Evolutionary conservation across 441 rosid species (phyloP).

Genomic region (Populus trichocarpa): DNA sequence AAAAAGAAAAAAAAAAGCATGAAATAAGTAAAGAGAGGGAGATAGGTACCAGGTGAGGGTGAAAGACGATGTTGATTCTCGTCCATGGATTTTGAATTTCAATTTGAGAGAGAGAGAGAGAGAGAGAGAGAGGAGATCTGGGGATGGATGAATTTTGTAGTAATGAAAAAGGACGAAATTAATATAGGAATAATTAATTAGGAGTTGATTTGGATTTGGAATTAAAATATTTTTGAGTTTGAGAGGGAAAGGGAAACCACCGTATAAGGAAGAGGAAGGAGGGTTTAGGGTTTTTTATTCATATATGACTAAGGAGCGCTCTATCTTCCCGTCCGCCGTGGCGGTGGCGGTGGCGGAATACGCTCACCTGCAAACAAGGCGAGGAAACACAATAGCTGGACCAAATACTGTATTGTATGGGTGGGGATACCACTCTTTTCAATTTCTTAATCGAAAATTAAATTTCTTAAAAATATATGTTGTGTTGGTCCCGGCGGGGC

Average conservation of each 20-base stretch:
- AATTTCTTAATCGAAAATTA: neutral
- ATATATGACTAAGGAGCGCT: neutral
- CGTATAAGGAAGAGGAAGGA: neutral
- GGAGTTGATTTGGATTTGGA: neutral
- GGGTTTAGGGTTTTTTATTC: neutral
- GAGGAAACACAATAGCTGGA: neutral
- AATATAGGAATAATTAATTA: neutral
- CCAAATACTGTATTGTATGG: neutral
- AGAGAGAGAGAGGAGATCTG: neutral
- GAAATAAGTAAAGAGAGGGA: neutral
- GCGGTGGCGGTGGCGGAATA: neutral
- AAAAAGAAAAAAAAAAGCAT: neutral
- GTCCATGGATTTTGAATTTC: neutral
- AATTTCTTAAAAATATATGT: no score
- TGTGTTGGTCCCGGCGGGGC: conserved; percentile 73
- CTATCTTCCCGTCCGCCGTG: neutral
- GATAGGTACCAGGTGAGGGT: neutral
- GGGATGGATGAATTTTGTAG: neutral
- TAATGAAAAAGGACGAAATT: neutral
- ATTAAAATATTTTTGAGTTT: neutral
- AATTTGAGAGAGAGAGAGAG: neutral
- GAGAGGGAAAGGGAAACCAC: neutral
- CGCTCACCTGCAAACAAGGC: neutral
- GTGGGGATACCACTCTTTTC: neutral
- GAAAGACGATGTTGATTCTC: neutral